These are phyloP conservation scores for Xylaria curta DNA, from an alignment of 495 filamentous ascomycete species.

Conservation along the genomic window DNA sequence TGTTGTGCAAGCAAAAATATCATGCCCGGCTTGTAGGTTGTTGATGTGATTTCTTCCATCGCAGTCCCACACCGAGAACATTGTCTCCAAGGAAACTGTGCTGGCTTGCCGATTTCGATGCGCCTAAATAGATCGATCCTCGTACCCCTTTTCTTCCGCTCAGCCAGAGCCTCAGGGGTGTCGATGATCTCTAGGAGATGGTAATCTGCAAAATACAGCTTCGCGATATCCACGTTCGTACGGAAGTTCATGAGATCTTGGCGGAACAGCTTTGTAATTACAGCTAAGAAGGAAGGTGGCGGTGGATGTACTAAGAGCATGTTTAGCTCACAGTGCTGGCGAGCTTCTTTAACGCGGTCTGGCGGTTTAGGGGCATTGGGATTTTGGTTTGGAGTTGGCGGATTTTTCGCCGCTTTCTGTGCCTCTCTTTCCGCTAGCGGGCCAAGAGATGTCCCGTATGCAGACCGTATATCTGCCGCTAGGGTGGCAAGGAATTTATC, in stretches of 20 bases:
- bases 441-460: constrained; percentile 50
- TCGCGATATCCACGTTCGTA: constrained; percentile 48
- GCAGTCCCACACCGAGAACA: constrained; percentile 67
- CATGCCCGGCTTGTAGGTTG: constrained; percentile 46
- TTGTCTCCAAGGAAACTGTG: constrained; percentile 52
- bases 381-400: constrained; percentile 31
- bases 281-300: constrained; percentile 53
- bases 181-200: constrained; percentile 56
- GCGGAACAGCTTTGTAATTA: constrained; percentile 55
- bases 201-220: constrained; percentile 59
- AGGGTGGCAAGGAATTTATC: constrained; percentile 55
- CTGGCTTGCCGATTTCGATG: constrained; percentile 29
- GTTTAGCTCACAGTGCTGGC: constrained; percentile 54
- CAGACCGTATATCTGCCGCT: constrained; percentile 50
- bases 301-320: constrained; percentile 55
- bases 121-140: constrained; percentile 54
- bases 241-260: constrained; percentile 49
- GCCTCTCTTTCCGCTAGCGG: constrained; percentile 41
- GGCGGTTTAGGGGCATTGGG: constrained; percentile 32
- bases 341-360: constrained; percentile 39
- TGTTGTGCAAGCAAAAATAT: constrained; percentile 61
- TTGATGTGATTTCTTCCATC: constrained; percentile 65
- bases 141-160: constrained; percentile 31
- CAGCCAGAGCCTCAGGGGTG: constrained; percentile 36
- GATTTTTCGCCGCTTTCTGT: constrained; percentile 34